Evolutionary conservation across 1,284 basidiomycete species (phyloP).

Genomic region (Papiliotrema flavescens): DNA sequence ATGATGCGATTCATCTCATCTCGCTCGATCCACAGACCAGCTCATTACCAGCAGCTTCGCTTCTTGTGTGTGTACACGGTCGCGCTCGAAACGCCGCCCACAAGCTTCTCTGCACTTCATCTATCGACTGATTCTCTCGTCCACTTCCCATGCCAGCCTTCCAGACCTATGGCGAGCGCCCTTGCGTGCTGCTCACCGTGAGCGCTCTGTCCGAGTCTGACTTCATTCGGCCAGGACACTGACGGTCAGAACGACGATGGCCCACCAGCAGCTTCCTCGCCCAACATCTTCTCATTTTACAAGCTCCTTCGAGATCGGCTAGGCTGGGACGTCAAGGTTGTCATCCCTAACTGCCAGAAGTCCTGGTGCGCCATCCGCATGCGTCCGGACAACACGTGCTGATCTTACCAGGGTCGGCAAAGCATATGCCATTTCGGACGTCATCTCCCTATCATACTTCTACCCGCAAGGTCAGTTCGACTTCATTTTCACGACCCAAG

Average conservation of each 20-base stretch:
- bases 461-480: conserved; percentile 65
- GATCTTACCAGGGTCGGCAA: conserved; percentile 57
- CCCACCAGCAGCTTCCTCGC: conserved; percentile 67
- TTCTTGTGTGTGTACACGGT: too few relatives aligned
- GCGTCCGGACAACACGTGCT: not conserved
- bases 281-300: conserved; percentile 78
- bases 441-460: conserved; percentile 71
- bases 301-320: conserved; percentile 62
- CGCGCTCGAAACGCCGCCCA: too few relatives aligned
- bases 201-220: conserved; percentile 4
- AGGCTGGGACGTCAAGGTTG: conserved; percentile 83
- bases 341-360: conserved; percentile 81
- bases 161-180: conserved; percentile 29
- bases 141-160: conserved; percentile 20
- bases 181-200: conserved; percentile 43
- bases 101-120: not conserved
- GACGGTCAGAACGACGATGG: conserved; percentile 66
- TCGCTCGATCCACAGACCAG: too few relatives aligned
- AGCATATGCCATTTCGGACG: conserved; percentile 77
- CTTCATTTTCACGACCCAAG: not conserved
- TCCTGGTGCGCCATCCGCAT: conserved; percentile 59
- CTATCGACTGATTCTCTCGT: not conserved
- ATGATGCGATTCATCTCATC: too few relatives aligned
- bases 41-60: too few relatives aligned
- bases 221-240: too few relatives aligned